Percentiles rank a stretch among this genome's conserved stretches.
These are phyloP conservation scores for Microthyrium microscopicum DNA, from an alignment of 2,329 filamentous ascomycete species.

Conservation along the genomic window DNA sequence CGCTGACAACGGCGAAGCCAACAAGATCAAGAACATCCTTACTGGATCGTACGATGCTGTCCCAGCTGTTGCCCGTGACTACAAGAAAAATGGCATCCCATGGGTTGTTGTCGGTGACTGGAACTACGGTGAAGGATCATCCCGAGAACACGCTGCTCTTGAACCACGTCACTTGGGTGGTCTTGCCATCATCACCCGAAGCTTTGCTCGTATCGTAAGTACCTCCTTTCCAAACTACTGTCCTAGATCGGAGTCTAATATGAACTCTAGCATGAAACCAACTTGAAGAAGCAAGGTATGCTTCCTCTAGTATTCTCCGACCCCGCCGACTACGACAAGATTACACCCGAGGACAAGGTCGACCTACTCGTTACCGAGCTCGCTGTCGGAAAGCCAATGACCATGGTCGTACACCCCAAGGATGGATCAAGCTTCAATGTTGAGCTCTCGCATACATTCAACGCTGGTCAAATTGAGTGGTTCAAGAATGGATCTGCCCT, in stretches of 20 bases:
- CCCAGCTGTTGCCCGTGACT: slow-evolving; percentile 86
- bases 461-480: slow-evolving; percentile 95
- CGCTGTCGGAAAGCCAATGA: slow-evolving; percentile 82
- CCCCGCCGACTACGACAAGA: slow-evolving; percentile 95
- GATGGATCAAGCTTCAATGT: slow-evolving; percentile 64
- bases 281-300: slow-evolving; percentile 99
- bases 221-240: background rate
- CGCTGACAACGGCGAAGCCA: slow-evolving; percentile 87
- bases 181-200: slow-evolving; percentile 88
- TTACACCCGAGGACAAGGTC: slow-evolving; percentile 81
- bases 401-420: slow-evolving; percentile 81
- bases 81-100: slow-evolving; percentile 90
- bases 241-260: slow-evolving; percentile 8
- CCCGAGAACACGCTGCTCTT: slow-evolving; percentile 94
- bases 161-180: slow-evolving; percentile 95
- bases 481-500: slow-evolving; percentile 96
- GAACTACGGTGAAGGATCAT: slow-evolving; percentile 98
- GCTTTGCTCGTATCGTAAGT: slow-evolving; percentile 79
- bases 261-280: slow-evolving; percentile 70
- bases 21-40: slow-evolving; percentile 88
- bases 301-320: slow-evolving; percentile 90
- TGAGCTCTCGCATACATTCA: slow-evolving; percentile 88
- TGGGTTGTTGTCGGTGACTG: slow-evolving; percentile 99
- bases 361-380: slow-evolving; percentile 81
- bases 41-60: slow-evolving; percentile 75